A percentile compares a stretch with the other conserved stretches of the same genome.
These are phyloP conservation scores for Clitocybe nebularis DNA, from an alignment of 1,284 basidiomycete species.

Conservation along the genomic window DNA sequence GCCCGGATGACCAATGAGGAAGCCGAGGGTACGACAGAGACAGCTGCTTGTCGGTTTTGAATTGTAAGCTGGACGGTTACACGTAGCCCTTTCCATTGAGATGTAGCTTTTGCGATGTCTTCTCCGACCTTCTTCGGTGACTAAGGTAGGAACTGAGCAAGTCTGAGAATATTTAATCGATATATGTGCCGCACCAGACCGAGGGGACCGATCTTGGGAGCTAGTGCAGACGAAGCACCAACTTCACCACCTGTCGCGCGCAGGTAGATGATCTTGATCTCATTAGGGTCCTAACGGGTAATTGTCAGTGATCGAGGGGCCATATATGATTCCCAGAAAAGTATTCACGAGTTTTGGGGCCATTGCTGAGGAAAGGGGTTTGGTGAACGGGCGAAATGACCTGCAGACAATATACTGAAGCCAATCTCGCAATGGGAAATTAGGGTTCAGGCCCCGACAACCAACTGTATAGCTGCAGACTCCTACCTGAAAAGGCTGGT, in stretches of 20 bases:
- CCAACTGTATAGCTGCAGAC: conserved; percentile 48
- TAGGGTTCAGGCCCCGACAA: conserved; percentile 50
- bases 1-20: conserved; percentile 98
- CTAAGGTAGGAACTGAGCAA: conserved; percentile 37
- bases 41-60: conserved; percentile 99
- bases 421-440: conserved; percentile 24
- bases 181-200: conserved; percentile 77
- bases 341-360: conserved; percentile 73
- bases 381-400: conserved; percentile 15
- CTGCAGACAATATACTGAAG: conserved; percentile 14
- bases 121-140: conserved; percentile 99
- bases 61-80: conserved; percentile 99
- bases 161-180: conserved; percentile 7
- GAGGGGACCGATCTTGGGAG: conserved; percentile 99
- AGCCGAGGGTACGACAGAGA: conserved; percentile 96
- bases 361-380: conserved; percentile 39
- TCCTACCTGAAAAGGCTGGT: conserved; percentile 8
- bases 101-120: conserved; percentile 99
- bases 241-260: conserved; percentile 99
- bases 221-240: conserved; percentile 97
- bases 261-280: conserved; percentile 99
- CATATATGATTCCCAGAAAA: background rate
- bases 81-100: conserved; percentile 99
- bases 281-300: conserved; percentile 74
- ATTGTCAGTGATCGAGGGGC: conserved; percentile 15